Conservation (phyloP, 2,329 filamentous ascomycete species). For the Bertia moriformis region DNA sequence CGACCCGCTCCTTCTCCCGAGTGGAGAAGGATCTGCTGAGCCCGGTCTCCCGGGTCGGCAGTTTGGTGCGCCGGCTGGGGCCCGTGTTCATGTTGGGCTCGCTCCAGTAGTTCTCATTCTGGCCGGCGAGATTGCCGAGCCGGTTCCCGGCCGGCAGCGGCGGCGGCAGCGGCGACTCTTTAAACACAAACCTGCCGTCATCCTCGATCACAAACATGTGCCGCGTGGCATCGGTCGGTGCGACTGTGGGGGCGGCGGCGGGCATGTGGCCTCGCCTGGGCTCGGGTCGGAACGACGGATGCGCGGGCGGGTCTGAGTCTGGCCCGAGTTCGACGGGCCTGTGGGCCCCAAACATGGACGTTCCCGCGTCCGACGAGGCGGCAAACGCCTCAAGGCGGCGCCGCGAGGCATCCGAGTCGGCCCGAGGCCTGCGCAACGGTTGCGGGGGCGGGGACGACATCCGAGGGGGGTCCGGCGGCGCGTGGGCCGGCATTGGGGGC, state of each 20-base stretch:
- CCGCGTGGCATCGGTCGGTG: background rate
- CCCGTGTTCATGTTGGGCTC: background rate
- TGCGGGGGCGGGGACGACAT: no score
- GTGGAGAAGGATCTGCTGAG: background rate
- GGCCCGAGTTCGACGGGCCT: background rate
- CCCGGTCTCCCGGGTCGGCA: background rate
- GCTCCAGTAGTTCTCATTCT: background rate
- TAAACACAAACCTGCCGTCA: no score
- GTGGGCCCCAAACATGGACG: background rate
- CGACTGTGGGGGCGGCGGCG: background rate
- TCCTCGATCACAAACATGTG: background rate
- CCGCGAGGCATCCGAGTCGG: background rate
- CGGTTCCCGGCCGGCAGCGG: no score
- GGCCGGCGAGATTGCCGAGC: background rate
- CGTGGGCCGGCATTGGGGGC: no score
- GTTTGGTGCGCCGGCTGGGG: background rate
- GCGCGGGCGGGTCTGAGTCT: no score
- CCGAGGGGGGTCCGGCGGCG: no score
- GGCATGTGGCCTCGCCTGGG: no score
- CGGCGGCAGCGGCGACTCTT: no score
- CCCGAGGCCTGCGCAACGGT: background rate
- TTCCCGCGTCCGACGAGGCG: background rate
- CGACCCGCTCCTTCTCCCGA: no score
- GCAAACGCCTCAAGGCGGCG: background rate
- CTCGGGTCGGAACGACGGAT: no score